These are phyloP conservation scores for Cytospora paraplurivora DNA, from an alignment of 2,329 filamentous ascomycete species.

Conservation along the genomic window DNA sequence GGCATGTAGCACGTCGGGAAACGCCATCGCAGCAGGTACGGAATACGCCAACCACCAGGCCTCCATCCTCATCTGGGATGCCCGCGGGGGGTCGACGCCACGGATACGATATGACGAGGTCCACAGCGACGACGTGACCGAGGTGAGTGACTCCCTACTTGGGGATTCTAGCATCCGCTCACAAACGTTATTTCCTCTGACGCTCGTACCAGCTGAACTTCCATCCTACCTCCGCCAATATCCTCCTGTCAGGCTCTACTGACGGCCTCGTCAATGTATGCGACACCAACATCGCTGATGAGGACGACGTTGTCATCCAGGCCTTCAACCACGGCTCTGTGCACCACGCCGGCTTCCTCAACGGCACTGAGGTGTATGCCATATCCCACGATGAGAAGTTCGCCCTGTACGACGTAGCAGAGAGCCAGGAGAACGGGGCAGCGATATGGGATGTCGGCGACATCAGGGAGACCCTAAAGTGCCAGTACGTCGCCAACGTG, in stretches of 20 bases:
- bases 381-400: conserved; percentile 79
- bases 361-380: conserved; percentile 65
- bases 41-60: conserved; percentile 68
- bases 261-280: conserved; percentile 79
- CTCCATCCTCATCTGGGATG: conserved; percentile 65
- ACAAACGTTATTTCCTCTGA: not conserved
- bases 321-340: conserved; percentile 79
- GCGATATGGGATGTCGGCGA: conserved; percentile 66
- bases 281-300: conserved; percentile 68
- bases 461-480: conserved; percentile 63
- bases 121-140: conserved; percentile 69
- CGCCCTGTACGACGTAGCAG: conserved; percentile 70
- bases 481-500: conserved; percentile 75
- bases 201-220: conserved; percentile 53
- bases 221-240: conserved; percentile 59
- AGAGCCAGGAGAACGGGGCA: conserved; percentile 61
- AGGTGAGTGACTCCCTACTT: conserved; percentile 40
- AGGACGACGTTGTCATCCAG: conserved; percentile 77
- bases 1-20: conserved; percentile 58
- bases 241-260: conserved; percentile 75
- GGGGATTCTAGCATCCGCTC: not conserved
- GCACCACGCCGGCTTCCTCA: conserved; percentile 74
- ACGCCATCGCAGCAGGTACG: conserved; percentile 70
- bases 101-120: conserved; percentile 62
- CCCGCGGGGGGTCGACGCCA: conserved; percentile 51